Evolutionary conservation across 169 alveolate genomes (phyloP).

Genomic region (Eimeria brunetti): DNA sequence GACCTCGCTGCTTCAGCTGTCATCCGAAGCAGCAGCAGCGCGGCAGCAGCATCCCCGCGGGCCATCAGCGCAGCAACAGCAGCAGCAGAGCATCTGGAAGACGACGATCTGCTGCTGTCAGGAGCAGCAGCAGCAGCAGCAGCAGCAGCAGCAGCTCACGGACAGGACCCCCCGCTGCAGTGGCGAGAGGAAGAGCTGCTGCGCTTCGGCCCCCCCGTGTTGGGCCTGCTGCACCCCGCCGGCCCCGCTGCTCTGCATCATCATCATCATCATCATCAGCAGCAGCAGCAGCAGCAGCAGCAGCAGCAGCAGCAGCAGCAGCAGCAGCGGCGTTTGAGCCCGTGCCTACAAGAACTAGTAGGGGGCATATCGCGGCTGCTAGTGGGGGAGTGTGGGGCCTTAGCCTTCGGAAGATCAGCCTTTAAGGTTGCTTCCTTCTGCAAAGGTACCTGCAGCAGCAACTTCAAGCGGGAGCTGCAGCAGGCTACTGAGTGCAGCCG

Average conservation of each 20-base stretch:
- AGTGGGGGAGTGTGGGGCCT: constrained; percentile 78
- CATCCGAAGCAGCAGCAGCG: background rate
- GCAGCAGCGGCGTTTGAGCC: constrained; percentile 32
- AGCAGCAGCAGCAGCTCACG: constrained; percentile 24
- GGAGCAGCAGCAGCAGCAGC: constrained; percentile 37
- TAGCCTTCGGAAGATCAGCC: constrained; percentile 71
- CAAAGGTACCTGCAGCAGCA: constrained; percentile 39
- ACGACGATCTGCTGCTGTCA: background rate
- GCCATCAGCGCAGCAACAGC: constrained; percentile 44
- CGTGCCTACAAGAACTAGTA: constrained; percentile 29
- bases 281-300: background rate
- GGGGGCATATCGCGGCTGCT: constrained; percentile 31
- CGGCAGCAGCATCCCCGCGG: constrained; percentile 28
- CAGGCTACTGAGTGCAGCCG: constrained; percentile 41
- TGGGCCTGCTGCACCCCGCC: background rate
- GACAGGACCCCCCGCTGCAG: constrained; percentile 32
- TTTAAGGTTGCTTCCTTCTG: constrained; percentile 73
- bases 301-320: constrained; percentile 1
- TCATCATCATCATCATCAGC: constrained; percentile 37
- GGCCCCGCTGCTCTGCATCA: background rate
- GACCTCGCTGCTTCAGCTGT: background rate
- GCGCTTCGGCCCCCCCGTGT: constrained; percentile 32
- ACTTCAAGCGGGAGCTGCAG: constrained; percentile 27
- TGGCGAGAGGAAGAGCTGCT: constrained; percentile 57
- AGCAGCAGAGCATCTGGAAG: constrained; percentile 3